These are phyloP conservation scores for Cladophialophora immunda DNA, from an alignment of 2,329 filamentous ascomycete species.

Conservation along the genomic window DNA sequence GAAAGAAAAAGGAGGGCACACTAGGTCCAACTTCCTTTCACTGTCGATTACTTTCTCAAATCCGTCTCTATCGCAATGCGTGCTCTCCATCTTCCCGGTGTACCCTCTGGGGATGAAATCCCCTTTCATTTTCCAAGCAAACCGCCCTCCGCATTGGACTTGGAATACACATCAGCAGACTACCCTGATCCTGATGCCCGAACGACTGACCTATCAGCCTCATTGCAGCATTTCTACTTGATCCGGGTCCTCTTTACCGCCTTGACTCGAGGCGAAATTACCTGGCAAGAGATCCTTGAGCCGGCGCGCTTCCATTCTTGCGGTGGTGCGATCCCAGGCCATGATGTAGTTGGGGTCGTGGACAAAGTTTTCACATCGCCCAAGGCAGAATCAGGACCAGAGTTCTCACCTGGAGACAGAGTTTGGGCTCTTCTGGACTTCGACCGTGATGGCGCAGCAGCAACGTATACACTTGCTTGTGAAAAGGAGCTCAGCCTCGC, in stretches of 20 bases:
- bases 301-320: slow-evolving; percentile 43
- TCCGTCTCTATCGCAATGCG: slow-evolving; percentile 9
- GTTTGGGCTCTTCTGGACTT: slow-evolving; percentile 52
- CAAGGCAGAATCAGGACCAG: slow-evolving; percentile 46
- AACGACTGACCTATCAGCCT: slow-evolving; percentile 41
- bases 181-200: slow-evolving; percentile 47
- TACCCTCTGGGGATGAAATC: neutral
- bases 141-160: slow-evolving; percentile 39
- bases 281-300: slow-evolving; percentile 40
- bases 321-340: slow-evolving; percentile 49
- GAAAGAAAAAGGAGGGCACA: neutral
- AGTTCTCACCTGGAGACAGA: slow-evolving; percentile 51
- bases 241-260: slow-evolving; percentile 52
- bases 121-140: slow-evolving; percentile 29
- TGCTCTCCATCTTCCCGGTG: slow-evolving; percentile 26
- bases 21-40: neutral
- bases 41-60: neutral
- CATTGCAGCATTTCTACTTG: slow-evolving; percentile 46
- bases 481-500: slow-evolving; percentile 47
- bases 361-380: slow-evolving; percentile 45
- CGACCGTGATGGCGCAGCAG: slow-evolving; percentile 51
- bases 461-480: slow-evolving; percentile 50
- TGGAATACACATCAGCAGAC: slow-evolving; percentile 46
- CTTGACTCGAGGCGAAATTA: slow-evolving; percentile 51
- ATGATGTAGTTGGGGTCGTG: slow-evolving; percentile 52